Evolutionary conservation across 1,284 basidiomycete species (phyloP).

Genomic region (Ganoderma sp.): DNA sequence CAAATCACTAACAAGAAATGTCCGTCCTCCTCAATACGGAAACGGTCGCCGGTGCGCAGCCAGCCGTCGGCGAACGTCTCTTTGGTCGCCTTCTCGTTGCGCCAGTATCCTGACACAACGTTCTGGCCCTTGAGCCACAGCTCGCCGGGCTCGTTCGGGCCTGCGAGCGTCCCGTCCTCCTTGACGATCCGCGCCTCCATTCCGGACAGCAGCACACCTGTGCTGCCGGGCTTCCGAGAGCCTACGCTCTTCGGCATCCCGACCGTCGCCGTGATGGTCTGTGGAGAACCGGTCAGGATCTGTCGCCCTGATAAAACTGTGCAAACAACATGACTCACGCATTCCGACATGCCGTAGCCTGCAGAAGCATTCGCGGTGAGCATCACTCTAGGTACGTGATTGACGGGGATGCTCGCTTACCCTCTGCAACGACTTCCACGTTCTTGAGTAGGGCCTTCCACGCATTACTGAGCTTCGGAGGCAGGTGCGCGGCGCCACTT

Average conservation of each 20-base stretch:
- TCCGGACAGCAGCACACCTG: constrained; percentile 67
- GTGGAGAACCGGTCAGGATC: not conserved
- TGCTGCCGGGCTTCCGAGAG: constrained; percentile 50
- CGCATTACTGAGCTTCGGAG: constrained; percentile 55
- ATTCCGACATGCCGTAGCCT: constrained; percentile 83
- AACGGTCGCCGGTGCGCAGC: constrained; percentile 74
- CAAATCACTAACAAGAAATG: constrained; percentile 62
- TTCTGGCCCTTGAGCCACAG: constrained; percentile 61
- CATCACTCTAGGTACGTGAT: not conserved
- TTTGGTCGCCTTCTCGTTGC: constrained; percentile 66
- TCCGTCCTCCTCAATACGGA: constrained; percentile 61
- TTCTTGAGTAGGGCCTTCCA: constrained; percentile 48
- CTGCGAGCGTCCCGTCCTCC: constrained; percentile 64
- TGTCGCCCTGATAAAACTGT: not conserved
- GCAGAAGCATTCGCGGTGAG: not conserved
- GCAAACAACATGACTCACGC: constrained; percentile 47
- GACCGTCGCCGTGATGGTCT: constrained; percentile 63
- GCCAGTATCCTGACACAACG: constrained; percentile 71
- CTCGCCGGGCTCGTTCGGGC: constrained; percentile 66
- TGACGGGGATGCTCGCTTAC: constrained; percentile 41
- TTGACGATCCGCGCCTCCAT: constrained; percentile 65
- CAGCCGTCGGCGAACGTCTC: constrained; percentile 72
- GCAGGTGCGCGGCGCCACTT: constrained; percentile 72
- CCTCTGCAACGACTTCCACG: constrained; percentile 51
- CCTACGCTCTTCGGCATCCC: constrained; percentile 54